Conservation (phyloP, 805 yeast genomes). For the Candida verbasci region DNA sequence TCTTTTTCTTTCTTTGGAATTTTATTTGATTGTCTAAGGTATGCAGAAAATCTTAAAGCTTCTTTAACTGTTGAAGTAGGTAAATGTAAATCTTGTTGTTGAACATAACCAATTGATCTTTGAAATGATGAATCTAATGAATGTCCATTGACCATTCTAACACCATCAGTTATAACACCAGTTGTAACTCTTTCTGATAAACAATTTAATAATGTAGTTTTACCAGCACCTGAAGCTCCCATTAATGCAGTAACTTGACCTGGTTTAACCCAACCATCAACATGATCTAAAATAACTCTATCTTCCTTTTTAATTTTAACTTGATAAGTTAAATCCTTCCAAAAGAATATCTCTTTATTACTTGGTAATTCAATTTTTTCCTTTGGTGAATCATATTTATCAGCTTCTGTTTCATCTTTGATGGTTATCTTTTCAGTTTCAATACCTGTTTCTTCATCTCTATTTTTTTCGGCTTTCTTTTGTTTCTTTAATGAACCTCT, state of each 20-base stretch:
- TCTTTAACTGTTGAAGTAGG: conserved; percentile 41
- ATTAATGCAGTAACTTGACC: conserved; percentile 78
- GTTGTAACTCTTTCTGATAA: conserved; percentile 65
- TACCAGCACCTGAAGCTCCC: conserved; percentile 90
- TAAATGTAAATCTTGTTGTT: conserved; percentile 31
- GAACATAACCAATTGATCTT: conserved; percentile 31
- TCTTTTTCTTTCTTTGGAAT: conserved; percentile 47
- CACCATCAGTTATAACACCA: conserved; percentile 70
- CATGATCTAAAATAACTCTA: conserved; percentile 34
- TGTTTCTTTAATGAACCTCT: conserved; percentile 26
- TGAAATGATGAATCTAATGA: conserved; percentile 51
- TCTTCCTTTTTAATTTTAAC: conserved; percentile 54
- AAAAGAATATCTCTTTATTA: conserved; percentile 56
- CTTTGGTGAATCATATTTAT: conserved; percentile 16
- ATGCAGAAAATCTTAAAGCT: conserved; percentile 67
- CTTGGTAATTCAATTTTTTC: conserved; percentile 5
- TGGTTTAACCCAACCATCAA: conserved; percentile 69
- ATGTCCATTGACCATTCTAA: conserved; percentile 58
- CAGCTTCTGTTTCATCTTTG: conserved; percentile 24
- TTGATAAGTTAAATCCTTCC: conserved; percentile 73
- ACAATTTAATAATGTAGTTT: conserved; percentile 70
- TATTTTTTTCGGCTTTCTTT: conserved; percentile 17
- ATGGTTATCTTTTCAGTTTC: conserved; percentile 23
- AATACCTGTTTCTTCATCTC: conserved; percentile 14
- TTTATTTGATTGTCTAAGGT: conserved; percentile 59